A percentile compares a stretch with the other conserved stretches of the same genome.
These are phyloP conservation scores for Cytauxzoon felis DNA, from an alignment of 169 alveolate species.

Conservation along the genomic window DNA sequence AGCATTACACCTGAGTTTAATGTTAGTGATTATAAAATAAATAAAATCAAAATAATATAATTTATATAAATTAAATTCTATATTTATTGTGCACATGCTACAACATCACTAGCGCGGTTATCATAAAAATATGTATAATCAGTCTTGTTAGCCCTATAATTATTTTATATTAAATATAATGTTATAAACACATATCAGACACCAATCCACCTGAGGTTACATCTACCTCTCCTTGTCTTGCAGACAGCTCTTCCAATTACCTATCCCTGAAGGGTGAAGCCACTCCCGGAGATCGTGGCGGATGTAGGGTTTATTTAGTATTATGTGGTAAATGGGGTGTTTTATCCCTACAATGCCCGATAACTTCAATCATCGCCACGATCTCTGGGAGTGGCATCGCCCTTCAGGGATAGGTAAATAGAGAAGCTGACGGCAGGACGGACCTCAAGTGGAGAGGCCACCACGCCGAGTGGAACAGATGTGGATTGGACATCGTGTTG, in stretches of 20 bases:
- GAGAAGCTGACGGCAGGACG: too few species aligned
- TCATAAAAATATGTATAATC: slow-evolving; percentile 59
- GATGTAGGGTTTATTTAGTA: neutral
- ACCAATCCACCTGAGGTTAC: neutral
- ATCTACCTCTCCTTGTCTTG: neutral
- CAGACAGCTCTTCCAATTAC: neutral
- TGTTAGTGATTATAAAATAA: too few species aligned
- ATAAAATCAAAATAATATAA: slow-evolving; percentile 10
- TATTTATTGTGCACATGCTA: neutral
- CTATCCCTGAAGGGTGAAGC: slow-evolving; percentile 1
- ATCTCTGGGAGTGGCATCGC: too few species aligned
- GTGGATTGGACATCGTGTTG: too few species aligned
- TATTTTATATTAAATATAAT: neutral
- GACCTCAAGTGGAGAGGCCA: too few species aligned
- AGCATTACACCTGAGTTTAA: too few species aligned
- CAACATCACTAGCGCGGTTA: slow-evolving; percentile 14
- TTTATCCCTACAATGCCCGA: too few species aligned
- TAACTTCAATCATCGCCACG: too few species aligned
- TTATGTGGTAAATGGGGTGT: neutral
- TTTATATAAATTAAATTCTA: neutral
- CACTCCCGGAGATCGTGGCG: neutral
- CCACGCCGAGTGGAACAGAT: too few species aligned
- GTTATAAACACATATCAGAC: neutral
- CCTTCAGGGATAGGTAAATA: too few species aligned
- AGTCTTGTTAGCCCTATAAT: slow-evolving; percentile 20